phyloP scores from a whole-genome alignment of 2,329 filamentous ascomycete genomes.

The Scedosporium minutisporum region DNA sequence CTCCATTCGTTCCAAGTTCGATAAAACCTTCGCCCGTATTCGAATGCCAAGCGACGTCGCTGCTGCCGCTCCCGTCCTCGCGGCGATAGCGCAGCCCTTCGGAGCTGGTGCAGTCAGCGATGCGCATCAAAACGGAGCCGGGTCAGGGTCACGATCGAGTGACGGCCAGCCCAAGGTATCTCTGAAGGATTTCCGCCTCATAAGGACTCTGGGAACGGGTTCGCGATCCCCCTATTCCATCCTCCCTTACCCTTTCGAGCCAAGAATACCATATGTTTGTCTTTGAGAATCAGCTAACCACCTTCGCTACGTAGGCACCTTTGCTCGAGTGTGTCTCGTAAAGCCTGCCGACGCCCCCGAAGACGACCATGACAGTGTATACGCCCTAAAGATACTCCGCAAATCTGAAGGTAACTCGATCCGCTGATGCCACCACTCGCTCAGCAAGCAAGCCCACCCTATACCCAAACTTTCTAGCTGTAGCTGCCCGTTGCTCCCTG shows the following conservation, averaged over 20 bases:
- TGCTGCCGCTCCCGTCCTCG: not conserved
- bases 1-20: conserved; percentile 3
- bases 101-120: not conserved
- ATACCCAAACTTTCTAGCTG: not conserved
- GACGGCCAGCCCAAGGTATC: conserved; percentile 14
- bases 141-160: not conserved
- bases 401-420: conserved; percentile 42
- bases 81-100: not conserved
- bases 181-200: conserved; percentile 56
- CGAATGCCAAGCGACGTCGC: conserved; percentile 6
- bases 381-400: conserved; percentile 70
- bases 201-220: conserved; percentile 72
- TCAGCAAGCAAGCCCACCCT: conserved; percentile 16
- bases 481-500: not conserved
- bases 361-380: conserved; percentile 55
- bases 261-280: too few species aligned
- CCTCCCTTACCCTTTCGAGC: not conserved
- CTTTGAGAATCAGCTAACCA: not conserved
- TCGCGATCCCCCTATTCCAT: conserved; percentile 15
- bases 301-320: conserved; percentile 47
- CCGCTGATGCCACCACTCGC: conserved; percentile 12
- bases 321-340: conserved; percentile 74
- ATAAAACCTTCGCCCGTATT: conserved; percentile 1
- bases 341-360: conserved; percentile 46
- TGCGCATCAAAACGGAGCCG: not conserved